These are phyloP conservation scores for Aristolochia contorta DNA, from an alignment of 164 flowering plant genomes.

Conservation along the genomic window DNA sequence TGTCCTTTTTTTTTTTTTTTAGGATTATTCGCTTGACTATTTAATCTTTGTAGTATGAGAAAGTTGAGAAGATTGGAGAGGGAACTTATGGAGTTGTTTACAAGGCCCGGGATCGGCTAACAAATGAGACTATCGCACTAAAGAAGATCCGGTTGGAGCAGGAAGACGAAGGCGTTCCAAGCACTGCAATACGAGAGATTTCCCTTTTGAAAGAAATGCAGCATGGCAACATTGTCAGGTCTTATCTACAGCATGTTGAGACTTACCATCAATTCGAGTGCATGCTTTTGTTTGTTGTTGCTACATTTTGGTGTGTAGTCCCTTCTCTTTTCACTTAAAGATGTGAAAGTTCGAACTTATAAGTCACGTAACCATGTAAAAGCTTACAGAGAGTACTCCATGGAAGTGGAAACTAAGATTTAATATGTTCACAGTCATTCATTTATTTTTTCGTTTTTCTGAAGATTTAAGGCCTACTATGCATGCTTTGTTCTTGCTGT, in stretches of 20 bases:
- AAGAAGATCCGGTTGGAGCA: constrained; percentile 95
- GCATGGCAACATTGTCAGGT: constrained; percentile 92
- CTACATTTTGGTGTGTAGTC: neutral
- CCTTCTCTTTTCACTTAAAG: neutral
- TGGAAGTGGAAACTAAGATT: too few relatives aligned
- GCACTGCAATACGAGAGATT: constrained; percentile 90
- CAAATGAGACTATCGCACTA: constrained; percentile 80
- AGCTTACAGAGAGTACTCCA: too few relatives aligned
- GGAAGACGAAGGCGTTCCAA: constrained; percentile 96
- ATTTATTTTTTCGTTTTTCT: too few relatives aligned
- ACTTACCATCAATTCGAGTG: neutral
- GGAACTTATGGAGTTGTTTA: constrained; percentile 97
- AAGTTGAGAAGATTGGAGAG: constrained; percentile 95
- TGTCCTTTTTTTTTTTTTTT: neutral
- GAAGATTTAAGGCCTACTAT: too few relatives aligned
- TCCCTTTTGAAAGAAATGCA: constrained; percentile 97
- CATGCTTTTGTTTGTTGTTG: neutral
- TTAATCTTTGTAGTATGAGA: constrained; percentile 53
- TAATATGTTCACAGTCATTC: too few relatives aligned
- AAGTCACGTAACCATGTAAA: too few relatives aligned
- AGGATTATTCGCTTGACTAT: neutral
- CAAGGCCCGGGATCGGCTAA: constrained; percentile 73
- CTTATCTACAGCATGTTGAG: neutral
- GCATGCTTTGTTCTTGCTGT: too few relatives aligned
- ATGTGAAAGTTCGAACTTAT: too few relatives aligned